These are phyloP conservation scores for Monosporozyma aquatica DNA, from an alignment of 805 yeast genomes.

Conservation along the genomic window DNA sequence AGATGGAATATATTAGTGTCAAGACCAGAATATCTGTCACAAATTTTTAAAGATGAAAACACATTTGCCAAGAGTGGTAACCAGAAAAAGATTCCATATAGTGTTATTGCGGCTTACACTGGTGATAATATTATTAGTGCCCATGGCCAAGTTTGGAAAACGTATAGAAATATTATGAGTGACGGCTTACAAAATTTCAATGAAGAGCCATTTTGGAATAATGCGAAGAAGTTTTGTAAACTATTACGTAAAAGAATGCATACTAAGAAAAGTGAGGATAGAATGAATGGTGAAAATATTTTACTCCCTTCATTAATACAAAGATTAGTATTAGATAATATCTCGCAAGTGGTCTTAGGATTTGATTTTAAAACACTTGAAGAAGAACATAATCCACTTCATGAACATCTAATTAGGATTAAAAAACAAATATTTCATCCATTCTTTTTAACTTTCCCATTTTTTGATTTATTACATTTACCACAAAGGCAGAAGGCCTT, in stretches of 20 bases:
- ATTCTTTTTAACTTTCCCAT: slow-evolving; percentile 46
- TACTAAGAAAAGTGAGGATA: too few relatives aligned
- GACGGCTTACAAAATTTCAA: slow-evolving; percentile 45
- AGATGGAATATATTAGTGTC: slow-evolving; percentile 52
- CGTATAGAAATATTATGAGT: slow-evolving; percentile 38
- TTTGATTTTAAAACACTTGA: slow-evolving; percentile 37
- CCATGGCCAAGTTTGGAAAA: slow-evolving; percentile 44
- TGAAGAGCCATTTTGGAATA: slow-evolving; percentile 31
- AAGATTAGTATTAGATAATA: slow-evolving; percentile 39
- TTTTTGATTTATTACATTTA: slow-evolving; percentile 41
- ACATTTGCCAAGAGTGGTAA: slow-evolving; percentile 52
- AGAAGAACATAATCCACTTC: slow-evolving; percentile 28
- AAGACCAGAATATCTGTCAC: slow-evolving; percentile 38
- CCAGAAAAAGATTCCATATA: slow-evolving; percentile 46
- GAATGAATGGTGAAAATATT: slow-evolving; percentile 19
- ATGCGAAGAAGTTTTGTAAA: slow-evolving; percentile 31
- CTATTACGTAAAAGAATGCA: slow-evolving; percentile 16
- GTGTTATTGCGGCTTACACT: slow-evolving; percentile 45
- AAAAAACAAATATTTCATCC: slow-evolving; percentile 49
- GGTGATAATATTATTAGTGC: slow-evolving; percentile 56
- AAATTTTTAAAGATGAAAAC: slow-evolving; percentile 41
- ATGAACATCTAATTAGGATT: slow-evolving; percentile 34
- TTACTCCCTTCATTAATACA: slow-evolving; percentile 34
- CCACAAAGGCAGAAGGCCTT: slow-evolving; percentile 39
- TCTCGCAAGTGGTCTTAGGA: slow-evolving; percentile 43